Evolutionary conservation across 148 eudicot genomes (phyloP).

Genomic region (Polygonum maritimum): DNA sequence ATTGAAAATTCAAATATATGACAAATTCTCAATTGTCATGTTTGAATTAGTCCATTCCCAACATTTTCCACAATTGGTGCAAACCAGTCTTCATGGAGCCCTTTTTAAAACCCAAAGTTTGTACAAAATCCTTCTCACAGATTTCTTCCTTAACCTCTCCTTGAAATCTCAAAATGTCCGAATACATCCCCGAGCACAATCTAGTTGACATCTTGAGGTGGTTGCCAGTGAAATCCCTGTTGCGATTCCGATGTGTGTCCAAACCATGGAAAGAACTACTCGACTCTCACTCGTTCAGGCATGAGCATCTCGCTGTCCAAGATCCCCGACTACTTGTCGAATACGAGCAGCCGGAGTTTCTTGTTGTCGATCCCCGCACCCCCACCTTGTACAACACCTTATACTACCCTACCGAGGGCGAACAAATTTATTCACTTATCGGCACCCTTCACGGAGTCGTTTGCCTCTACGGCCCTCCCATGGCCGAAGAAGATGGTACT

Average conservation of each 20-base stretch:
- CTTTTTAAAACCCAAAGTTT: no score
- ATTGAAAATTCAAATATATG: no score
- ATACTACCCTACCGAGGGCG: no score
- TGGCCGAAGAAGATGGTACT: not conserved
- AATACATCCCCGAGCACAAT: not conserved
- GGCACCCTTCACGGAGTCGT: not conserved
- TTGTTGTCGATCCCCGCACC: not conserved
- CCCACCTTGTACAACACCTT: not conserved
- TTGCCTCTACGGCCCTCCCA: not conserved
- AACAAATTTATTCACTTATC: not conserved
- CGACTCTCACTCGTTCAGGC: not conserved
- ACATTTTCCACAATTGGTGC: no score
- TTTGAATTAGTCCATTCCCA: no score
- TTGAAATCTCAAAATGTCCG: not conserved
- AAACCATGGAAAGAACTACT: not conserved
- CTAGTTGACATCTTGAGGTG: not conserved
- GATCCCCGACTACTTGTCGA: not conserved
- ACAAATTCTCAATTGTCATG: no score
- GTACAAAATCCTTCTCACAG: no score
- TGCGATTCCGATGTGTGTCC: conserved; percentile 1
- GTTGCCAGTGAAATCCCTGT: not conserved
- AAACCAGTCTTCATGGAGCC: no score
- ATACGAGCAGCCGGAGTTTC: not conserved
- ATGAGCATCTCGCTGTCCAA: not conserved
- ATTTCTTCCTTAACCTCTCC: no score